Percentiles rank a stretch among this genome's conserved stretches.
Conservation (phyloP, 2,329 filamentous ascomycete species). For the Ascochyta pisi region DNA sequence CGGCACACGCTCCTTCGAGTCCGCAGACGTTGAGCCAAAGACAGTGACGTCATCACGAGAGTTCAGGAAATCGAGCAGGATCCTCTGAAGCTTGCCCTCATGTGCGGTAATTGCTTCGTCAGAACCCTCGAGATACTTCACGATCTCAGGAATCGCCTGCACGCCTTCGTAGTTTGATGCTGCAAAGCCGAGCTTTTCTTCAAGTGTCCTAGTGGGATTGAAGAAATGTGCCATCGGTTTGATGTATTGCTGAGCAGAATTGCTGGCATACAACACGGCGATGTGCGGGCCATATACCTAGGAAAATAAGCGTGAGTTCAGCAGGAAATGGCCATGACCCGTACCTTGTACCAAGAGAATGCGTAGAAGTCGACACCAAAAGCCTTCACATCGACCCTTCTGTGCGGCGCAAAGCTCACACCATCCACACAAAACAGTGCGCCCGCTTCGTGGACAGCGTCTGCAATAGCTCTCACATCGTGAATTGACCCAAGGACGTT, state of each 20-base stretch:
- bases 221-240: constrained; percentile 71
- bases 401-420: constrained; percentile 78
- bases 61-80: constrained; percentile 66
- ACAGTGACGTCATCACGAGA: constrained; percentile 62
- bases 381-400: constrained; percentile 70
- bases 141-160: constrained; percentile 66
- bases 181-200: constrained; percentile 72
- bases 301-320: background rate
- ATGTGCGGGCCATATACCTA: constrained; percentile 77
- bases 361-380: constrained; percentile 77
- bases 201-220: constrained; percentile 65
- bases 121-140: constrained; percentile 64
- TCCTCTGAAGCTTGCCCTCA: constrained; percentile 65
- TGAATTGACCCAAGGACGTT: constrained; percentile 78
- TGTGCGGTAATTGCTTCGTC: constrained; percentile 59
- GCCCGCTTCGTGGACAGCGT: constrained; percentile 58
- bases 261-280: constrained; percentile 71
- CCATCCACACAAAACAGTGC: constrained; percentile 76
- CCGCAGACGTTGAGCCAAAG: constrained; percentile 62
- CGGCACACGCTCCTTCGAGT: constrained; percentile 62
- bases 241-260: constrained; percentile 62
- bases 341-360: constrained; percentile 80
- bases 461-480: constrained; percentile 64
- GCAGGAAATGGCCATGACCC: background rate
- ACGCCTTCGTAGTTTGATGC: constrained; percentile 75